Base-by-base conservation (phyloP, 768 basidiomycete genomes). In the Hericium alpestre region DNA sequence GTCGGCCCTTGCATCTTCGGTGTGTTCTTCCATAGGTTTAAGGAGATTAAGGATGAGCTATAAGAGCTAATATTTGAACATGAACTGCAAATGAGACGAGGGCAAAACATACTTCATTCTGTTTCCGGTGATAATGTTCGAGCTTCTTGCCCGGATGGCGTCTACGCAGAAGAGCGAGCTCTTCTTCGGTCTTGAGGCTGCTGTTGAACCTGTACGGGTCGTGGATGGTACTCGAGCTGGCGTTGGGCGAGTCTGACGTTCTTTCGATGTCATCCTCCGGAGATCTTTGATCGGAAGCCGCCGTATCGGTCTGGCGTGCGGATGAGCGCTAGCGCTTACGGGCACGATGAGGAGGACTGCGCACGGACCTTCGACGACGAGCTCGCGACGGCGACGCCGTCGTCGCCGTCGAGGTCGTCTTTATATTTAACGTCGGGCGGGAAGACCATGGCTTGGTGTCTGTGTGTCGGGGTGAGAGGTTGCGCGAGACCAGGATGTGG, bases 21-120 rank as follows among this genome's bases (percentile, higher is more conserved):
- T 91, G 65, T 93, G 89, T 38, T 86, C 84, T 38, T 92, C 88
- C 81, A 98, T 87, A 0, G 93, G 81, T 70, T 95, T 96, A 38
- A 98, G 78, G 59, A 97, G 71, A n/a, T 82, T 79, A n/a, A 72
- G 67, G 60, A 98, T 95, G 58, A 93, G 85, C 88, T 95, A 64
- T 39, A 27, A n/a, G 50, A 48, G 51, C 64, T 46, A 38, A 12
- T 50, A 57, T 20, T 51, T 51, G 39, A 15, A 15, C 13, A 18
- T 13, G 16, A 8, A 15, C 5, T 40, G 22, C 12, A 37, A 50
- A 18, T n/a, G 52, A 23, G 48, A 37, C 32, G 43, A 50, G 58
- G 49, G 54, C 52, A 15, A 37, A 39, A 62, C 79, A 39, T 51
- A 87, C 90, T 60, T 81, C 71, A 73, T 93, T 93, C 68, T 93